phyloP scores from a whole-genome alignment of 2,329 filamentous ascomycete genomes.

The Hymenoscyphus infarciens region DNA sequence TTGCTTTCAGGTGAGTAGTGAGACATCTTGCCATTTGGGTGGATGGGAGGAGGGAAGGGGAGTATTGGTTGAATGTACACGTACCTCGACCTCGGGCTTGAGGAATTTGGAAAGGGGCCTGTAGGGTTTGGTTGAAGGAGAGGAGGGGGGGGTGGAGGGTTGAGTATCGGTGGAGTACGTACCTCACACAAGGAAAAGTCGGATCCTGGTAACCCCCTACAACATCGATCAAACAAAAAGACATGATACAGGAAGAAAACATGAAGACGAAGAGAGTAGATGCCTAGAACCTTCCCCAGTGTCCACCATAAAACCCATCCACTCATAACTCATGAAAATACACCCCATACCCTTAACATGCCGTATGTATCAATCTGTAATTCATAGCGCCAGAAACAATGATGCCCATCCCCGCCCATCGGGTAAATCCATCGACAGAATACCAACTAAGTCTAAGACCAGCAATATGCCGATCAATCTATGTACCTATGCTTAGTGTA shows the following conservation, averaged over 20 bases:
- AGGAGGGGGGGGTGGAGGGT: neutral
- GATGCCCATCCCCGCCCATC: neutral
- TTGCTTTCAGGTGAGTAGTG: slow-evolving; percentile 34
- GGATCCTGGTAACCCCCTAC: slow-evolving; percentile 8
- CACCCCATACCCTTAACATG: slow-evolving; percentile 7
- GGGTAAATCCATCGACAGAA: slow-evolving; percentile 10
- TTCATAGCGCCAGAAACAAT: slow-evolving; percentile 11
- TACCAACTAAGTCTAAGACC: slow-evolving; percentile 21
- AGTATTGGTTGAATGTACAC: slow-evolving; percentile 15
- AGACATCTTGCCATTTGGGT: slow-evolving; percentile 15
- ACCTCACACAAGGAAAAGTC: slow-evolving; percentile 26
- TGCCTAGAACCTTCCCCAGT: slow-evolving; percentile 22
- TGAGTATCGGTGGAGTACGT: slow-evolving; percentile 23
- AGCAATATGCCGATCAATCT: slow-evolving; percentile 22
- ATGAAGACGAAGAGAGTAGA: slow-evolving; percentile 28
- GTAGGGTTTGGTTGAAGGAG: neutral
- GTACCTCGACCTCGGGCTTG: slow-evolving; percentile 10
- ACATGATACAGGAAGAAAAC: slow-evolving; percentile 13
- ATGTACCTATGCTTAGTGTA: slow-evolving; percentile 22
- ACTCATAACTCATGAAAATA: slow-evolving; percentile 5
- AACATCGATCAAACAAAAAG: slow-evolving; percentile 13
- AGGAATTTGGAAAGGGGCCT: neutral
- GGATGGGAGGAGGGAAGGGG: neutral
- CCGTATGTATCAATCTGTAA: slow-evolving; percentile 10
- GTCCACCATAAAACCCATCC: slow-evolving; percentile 10